Percentiles rank a stretch among this genome's conserved stretches.
Conservation (phyloP, 257 asterid species). For the Solanum okadae region DNA sequence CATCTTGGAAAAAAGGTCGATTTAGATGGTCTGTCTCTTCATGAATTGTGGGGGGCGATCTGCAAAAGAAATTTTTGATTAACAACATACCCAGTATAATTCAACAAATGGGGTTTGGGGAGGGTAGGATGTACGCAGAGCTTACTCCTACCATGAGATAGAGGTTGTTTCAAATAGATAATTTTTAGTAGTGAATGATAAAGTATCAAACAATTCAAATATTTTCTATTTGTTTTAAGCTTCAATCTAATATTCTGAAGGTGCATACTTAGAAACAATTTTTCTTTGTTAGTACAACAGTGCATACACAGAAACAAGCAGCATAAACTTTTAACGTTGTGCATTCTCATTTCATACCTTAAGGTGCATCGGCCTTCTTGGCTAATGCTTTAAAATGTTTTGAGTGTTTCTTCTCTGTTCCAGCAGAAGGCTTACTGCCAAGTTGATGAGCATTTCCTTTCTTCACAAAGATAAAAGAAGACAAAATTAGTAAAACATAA, state of each 20-base stretch:
- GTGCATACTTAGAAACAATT: neutral
- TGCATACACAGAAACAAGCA: neutral
- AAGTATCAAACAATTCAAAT: neutral
- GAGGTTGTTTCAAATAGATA: neutral
- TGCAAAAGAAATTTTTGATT: too few relatives aligned
- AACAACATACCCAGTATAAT: too few relatives aligned
- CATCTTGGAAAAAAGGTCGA: too few relatives aligned
- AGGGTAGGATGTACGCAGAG: neutral
- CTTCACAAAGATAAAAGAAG: conserved; percentile 20
- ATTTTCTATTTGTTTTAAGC: neutral
- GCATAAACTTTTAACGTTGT: neutral
- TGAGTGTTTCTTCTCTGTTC: conserved; percentile 67
- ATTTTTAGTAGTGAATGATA: neutral
- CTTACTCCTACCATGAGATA: neutral
- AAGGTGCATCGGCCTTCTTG: conserved; percentile 66
- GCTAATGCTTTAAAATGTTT: conserved; percentile 56
- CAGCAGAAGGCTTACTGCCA: conserved; percentile 75
- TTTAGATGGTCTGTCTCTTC: too few relatives aligned
- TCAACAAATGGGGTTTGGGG: too few relatives aligned
- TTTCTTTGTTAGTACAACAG: neutral
- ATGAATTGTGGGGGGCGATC: too few relatives aligned
- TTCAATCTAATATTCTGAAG: neutral
- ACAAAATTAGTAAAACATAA: neutral
- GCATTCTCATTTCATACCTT: conserved; percentile 42
- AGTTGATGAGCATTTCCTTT: conserved; percentile 86